phyloP scores from a whole-genome alignment of 805 yeast species.

The Aciculoconidium aculeatum region DNA sequence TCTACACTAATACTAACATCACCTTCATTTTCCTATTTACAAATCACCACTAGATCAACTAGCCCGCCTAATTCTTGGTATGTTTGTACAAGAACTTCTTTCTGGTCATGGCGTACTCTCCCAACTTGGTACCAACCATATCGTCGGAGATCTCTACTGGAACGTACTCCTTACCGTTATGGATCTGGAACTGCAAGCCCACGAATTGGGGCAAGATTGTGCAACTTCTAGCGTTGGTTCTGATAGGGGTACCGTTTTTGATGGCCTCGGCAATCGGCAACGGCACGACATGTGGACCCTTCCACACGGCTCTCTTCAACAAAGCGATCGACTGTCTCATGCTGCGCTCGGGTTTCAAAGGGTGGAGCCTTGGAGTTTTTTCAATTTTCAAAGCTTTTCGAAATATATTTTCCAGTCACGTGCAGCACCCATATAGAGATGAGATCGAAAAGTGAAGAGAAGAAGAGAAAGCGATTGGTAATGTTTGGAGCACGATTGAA shows the following conservation, averaged over 20 bases:
- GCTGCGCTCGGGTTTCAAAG: no score
- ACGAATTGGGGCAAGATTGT: conserved; percentile 95
- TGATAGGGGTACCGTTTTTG: conserved; percentile 73
- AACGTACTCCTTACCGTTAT: conserved; percentile 92
- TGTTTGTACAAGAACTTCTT: conserved; percentile 79
- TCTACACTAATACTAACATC: no score
- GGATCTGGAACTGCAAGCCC: conserved; percentile 90
- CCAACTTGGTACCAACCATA: conserved; percentile 94
- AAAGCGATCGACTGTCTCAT: conserved; percentile 32
- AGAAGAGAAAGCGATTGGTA: no score
- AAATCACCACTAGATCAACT: neutral
- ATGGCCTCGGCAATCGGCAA: conserved; percentile 86
- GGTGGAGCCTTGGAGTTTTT: no score
- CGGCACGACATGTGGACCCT: conserved; percentile 91
- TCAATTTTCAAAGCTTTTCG: no score
- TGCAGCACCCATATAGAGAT: no score
- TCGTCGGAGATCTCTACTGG: conserved; percentile 83
- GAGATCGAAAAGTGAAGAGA: no score
- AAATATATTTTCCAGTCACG: no score
- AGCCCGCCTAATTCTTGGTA: conserved; percentile 49
- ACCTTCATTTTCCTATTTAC: neutral
- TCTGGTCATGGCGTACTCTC: conserved; percentile 93
- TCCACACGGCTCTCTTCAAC: conserved; percentile 35
- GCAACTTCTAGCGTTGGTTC: conserved; percentile 95
- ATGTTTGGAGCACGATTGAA: conserved; percentile 69